Percentiles rank a stretch among this genome's conserved stretches.
Conservation (phyloP, 2,329 filamentous ascomycete species). For the Exophiala sp. region DNA sequence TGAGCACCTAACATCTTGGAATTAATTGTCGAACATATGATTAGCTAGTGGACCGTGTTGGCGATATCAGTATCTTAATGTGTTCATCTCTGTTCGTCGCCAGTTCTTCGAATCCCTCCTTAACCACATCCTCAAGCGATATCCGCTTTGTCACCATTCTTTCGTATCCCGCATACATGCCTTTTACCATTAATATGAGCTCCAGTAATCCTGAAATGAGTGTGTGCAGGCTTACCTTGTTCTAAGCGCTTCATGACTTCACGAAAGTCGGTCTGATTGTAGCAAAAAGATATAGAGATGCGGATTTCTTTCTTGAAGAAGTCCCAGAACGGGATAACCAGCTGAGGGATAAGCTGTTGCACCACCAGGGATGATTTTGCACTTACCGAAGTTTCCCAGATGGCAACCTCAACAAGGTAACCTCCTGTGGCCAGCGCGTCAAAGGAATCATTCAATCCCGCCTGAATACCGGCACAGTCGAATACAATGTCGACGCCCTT, state of each 20-base stretch:
- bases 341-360: slow-evolving; percentile 13
- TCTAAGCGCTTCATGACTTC: slow-evolving; percentile 33
- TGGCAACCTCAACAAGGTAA: slow-evolving; percentile 52
- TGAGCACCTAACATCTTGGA: neutral
- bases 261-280: slow-evolving; percentile 33
- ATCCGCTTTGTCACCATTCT: slow-evolving; percentile 35
- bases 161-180: slow-evolving; percentile 28
- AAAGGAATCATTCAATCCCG: slow-evolving; percentile 47
- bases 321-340: slow-evolving; percentile 28
- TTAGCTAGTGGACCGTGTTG: neutral
- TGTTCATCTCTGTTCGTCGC: slow-evolving; percentile 34
- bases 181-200: neutral
- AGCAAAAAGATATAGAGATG: slow-evolving; percentile 31
- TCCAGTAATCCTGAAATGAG: neutral
- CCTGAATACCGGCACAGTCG: slow-evolving; percentile 53
- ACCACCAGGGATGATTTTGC: neutral
- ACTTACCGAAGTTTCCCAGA: slow-evolving; percentile 51
- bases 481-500: slow-evolving; percentile 51
- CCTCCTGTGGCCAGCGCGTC: slow-evolving; percentile 46
- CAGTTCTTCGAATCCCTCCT: slow-evolving; percentile 34
- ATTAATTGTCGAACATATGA: neutral
- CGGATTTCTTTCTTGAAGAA: slow-evolving; percentile 34
- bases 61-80: slow-evolving; percentile 35
- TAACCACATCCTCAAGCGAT: slow-evolving; percentile 32
- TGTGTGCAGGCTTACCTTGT: slow-evolving; percentile 27